These are phyloP conservation scores for Moesziomyces parantarcticus DNA, from an alignment of 1,284 basidiomycete genomes.

Conservation along the genomic window DNA sequence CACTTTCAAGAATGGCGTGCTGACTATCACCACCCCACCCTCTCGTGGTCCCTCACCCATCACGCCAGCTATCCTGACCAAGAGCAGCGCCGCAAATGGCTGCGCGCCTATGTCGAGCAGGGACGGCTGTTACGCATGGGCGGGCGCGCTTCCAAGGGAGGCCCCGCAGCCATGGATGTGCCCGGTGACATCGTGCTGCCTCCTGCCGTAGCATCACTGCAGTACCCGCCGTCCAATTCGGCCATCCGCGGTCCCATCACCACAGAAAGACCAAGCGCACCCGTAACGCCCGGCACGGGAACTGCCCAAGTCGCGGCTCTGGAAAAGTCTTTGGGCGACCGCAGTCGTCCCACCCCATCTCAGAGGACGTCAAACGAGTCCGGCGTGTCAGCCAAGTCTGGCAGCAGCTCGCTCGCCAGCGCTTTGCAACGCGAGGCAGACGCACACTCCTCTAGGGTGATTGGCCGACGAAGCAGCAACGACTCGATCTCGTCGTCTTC, in stretches of 20 bases:
- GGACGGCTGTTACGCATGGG: constrained; percentile 58
- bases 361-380: constrained; percentile 30
- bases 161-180: constrained; percentile 20
- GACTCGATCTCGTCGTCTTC: constrained; percentile 46
- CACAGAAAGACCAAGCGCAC: constrained; percentile 29
- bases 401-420: constrained; percentile 9
- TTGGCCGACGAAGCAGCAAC: constrained; percentile 23
- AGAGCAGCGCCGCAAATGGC: constrained; percentile 60
- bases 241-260: constrained; percentile 40
- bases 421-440: constrained; percentile 3
- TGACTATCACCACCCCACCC: constrained; percentile 58
- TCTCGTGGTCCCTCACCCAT: constrained; percentile 56
- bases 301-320: constrained; percentile 42
- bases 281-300: constrained; percentile 35
- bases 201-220: constrained; percentile 35
- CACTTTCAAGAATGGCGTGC: constrained; percentile 66
- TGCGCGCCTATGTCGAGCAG: constrained; percentile 65
- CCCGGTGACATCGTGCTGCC: constrained; percentile 50
- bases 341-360: constrained; percentile 16
- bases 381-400: background rate
- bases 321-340: constrained; percentile 41
- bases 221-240: constrained; percentile 15
- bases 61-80: constrained; percentile 59
- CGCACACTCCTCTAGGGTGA: background rate
- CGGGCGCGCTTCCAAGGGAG: constrained; percentile 32